Base-by-base conservation (phyloP, 495 filamentous ascomycete genomes). In the Extremus antarcticus region DNA sequence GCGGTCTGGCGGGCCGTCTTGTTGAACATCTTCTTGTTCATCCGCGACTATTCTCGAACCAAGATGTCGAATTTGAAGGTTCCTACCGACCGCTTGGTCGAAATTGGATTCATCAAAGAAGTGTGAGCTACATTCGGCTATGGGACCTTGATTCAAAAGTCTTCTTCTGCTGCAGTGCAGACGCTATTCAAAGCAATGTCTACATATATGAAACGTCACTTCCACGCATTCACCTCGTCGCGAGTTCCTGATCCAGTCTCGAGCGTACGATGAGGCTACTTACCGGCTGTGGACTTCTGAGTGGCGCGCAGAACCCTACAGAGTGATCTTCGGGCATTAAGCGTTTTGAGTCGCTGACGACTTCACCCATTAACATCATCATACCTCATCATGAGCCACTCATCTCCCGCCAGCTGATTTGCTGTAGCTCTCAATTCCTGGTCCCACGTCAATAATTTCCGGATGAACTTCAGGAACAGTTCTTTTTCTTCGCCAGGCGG, bases 11-110 rank as follows among this genome's bases (percentile, higher is more conserved):
- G 81, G 8, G 61, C 24, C 29, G n/a, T 77, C 0, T 32, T 79
- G 15, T 61, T 87, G 53, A 69, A 63, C 39, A 65, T 73, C 0
- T 88, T 86, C 56, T 64, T 87, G 47, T 87, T 80, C 78, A 76
- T 86, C 51, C 61, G 84, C 35, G 82, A 85, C n/a, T 85, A 69
- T 50, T 65, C 67, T 15, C 59, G 65, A 48, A 60, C 60, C 1
- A 71, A 68, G 58, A 63, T 69, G 46, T 63, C 67, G 16, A 66
- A 62, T 51, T 23, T 69, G 38, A 58, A 61, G 11, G 41, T 71
- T 8, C 57, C 56, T 0, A 53, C 47, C n/a, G 67, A 68, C 11
- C 56, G 57, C 43, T 32, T 69, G 23, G 63, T 71, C 20, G 67
- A 69, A 51, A 65, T 69, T 20, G 68, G 68, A 15, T 71, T 71